Evolutionary conservation across 805 yeast genomes (phyloP).

Genomic region (Candida taoyuanica): DNA sequence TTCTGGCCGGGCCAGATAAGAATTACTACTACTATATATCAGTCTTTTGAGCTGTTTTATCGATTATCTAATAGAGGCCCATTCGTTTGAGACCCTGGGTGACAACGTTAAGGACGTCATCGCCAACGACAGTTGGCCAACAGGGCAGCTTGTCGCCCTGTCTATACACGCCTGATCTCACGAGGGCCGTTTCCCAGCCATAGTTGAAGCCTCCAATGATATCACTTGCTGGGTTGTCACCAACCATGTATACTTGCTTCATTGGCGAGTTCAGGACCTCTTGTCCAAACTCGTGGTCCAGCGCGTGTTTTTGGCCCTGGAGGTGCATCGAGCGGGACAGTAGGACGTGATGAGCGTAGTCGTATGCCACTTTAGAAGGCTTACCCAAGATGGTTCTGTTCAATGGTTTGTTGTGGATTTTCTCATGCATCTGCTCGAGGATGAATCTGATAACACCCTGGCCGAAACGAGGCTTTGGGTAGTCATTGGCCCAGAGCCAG

Average conservation of each 20-base stretch:
- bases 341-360: constrained; percentile 72
- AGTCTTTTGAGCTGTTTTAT: neutral
- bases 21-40: neutral
- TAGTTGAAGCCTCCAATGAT: constrained; percentile 81
- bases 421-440: constrained; percentile 54
- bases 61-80: constrained; percentile 14
- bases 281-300: constrained; percentile 20
- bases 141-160: constrained; percentile 45
- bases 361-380: constrained; percentile 75
- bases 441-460: constrained; percentile 80
- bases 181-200: constrained; percentile 87
- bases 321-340: constrained; percentile 34
- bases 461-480: constrained; percentile 73
- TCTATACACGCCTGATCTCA: constrained; percentile 82
- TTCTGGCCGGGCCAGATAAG: neutral
- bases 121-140: constrained; percentile 45
- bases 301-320: constrained; percentile 2
- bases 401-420: constrained; percentile 45
- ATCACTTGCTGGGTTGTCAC: constrained; percentile 94
- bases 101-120: constrained; percentile 52
- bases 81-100: constrained; percentile 17
- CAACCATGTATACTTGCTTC: constrained; percentile 82
- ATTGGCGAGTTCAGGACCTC: constrained; percentile 36
- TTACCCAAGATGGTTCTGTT: constrained; percentile 68
- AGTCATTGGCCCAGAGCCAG: constrained; percentile 84